A percentile compares a stretch with the other conserved stretches of the same genome.
phyloP scores from a whole-genome alignment of 495 filamentous ascomycete genomes.

The Choiromyces venosus region DNA sequence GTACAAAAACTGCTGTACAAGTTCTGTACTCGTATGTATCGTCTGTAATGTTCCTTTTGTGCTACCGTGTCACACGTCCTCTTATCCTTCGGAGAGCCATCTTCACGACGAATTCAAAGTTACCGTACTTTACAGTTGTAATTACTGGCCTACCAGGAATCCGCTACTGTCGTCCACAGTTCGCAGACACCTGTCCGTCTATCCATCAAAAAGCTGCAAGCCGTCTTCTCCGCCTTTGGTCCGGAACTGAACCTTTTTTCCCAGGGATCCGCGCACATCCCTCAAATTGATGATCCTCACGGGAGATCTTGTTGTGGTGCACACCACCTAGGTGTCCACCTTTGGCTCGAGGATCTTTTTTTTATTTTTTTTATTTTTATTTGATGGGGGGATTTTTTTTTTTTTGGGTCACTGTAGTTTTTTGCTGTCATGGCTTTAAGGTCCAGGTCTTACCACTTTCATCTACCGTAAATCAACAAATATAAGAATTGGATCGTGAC shows the following conservation, averaged over 20 bases:
- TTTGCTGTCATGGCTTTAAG: neutral
- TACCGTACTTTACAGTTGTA: neutral
- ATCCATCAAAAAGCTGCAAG: neutral
- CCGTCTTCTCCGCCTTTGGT: neutral
- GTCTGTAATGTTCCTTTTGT: neutral
- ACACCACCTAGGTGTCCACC: constrained; percentile 1
- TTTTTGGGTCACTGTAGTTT: neutral
- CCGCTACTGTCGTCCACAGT: neutral
- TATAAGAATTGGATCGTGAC: neutral
- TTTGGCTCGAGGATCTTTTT: neutral
- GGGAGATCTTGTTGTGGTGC: constrained; percentile 35
- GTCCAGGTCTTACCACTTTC: neutral
- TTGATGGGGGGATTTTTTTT: too few species aligned
- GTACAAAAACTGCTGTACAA: too few species aligned
- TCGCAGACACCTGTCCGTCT: neutral
- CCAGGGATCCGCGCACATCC: constrained; percentile 23
- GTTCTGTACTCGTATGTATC: neutral
- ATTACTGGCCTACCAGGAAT: neutral
- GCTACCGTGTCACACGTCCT: neutral
- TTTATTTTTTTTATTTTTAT: neutral
- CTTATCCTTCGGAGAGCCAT: neutral
- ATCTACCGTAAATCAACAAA: neutral
- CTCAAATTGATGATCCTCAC: constrained; percentile 27
- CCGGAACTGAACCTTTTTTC: neutral
- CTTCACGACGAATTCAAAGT: neutral